Base-by-base conservation (phyloP, 179 eudicot species). In the Monotropa hypopitys region DNA sequence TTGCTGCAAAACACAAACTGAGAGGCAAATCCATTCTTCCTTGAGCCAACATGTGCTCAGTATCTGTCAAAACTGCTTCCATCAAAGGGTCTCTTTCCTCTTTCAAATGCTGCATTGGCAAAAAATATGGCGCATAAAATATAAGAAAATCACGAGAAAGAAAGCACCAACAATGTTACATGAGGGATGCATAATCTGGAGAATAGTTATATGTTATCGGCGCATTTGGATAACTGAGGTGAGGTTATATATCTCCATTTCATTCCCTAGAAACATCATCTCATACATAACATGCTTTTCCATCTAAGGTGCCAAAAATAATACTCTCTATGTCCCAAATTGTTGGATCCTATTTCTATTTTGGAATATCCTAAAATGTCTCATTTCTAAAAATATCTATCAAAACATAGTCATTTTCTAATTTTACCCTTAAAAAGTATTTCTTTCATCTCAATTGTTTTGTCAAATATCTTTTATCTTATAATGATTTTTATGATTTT, bases 1-100 rank as follows among this genome's bases (percentile, higher is more conserved):
- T 80, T 30, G 98, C 86, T 3, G 99, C 96, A 74, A 94, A 91
- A 78, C 98, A 91, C 68, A 96, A 77, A 74, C 91, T 93, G 30
- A 93, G 84, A 30, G 97, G 98, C 35, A 96, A 80, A 72, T 94
- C 98, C 85, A 93, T 78, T 86, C 90, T 86, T 56, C 99, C 98
- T 43, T 87, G 87, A 74, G 96, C 90, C 4, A 96, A 90, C 96
- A 93, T 89, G 81, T 85, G 82, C 84, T 93, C 98, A 30, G 89
- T 90, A 81, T 90, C 99, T 13, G 78, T 63, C 73, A 91, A 80
- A 80, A 89, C 87, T 40, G 87, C 91, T 82, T 87, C 91, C 84
- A 87, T 88, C 28, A 89, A 46, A 1, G 92, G 97, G 53, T 86
- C 89, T 63, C 83, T 85, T 49, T 53, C 21, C 43, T 90, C 90